These are phyloP conservation scores for Ormosia semicastrata DNA, from an alignment of 306 rosid genomes.

Conservation along the genomic window DNA sequence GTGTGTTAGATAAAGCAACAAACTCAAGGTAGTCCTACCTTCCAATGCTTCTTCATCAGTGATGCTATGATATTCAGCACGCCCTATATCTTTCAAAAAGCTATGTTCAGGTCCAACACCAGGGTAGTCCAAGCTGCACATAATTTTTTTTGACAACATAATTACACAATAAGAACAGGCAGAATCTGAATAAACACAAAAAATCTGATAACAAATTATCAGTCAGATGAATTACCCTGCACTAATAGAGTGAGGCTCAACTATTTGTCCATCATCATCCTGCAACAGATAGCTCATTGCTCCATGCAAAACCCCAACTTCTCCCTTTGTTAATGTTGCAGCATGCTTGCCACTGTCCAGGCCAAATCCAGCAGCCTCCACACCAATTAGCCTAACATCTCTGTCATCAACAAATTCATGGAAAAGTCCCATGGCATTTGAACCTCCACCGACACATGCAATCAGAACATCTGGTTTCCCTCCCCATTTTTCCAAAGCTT, in stretches of 20 bases:
- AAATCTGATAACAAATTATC: not conserved
- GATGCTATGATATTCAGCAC: constrained; percentile 81
- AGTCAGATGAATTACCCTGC: constrained; percentile 68
- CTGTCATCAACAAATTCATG: constrained; percentile 80
- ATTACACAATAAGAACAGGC: too few species aligned
- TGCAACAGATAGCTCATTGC: constrained; percentile 97
- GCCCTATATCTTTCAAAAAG: constrained; percentile 78
- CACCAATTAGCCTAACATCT: constrained; percentile 80
- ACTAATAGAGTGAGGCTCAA: constrained; percentile 97
- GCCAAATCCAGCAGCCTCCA: constrained; percentile 98
- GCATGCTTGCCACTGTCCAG: constrained; percentile 95
- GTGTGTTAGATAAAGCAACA: not conserved
- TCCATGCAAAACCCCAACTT: constrained; percentile 92
- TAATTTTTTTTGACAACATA: too few species aligned
- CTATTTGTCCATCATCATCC: constrained; percentile 93
- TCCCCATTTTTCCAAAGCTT: constrained; percentile 96
- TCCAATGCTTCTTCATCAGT: constrained; percentile 94
- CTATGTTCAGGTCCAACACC: constrained; percentile 99
- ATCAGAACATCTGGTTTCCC: constrained; percentile 89
- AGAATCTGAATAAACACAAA: not conserved
- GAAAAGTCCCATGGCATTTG: constrained; percentile 96
- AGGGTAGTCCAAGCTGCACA: constrained; percentile 91
- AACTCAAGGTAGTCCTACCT: constrained; percentile 52
- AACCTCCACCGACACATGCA: constrained; percentile 96
- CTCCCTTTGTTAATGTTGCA: constrained; percentile 88